Evolutionary conservation across 1,284 basidiomycete genomes (phyloP), one percentile per base, ranked within the genome.

Genomic region (Leccinum idahoense): DNA sequence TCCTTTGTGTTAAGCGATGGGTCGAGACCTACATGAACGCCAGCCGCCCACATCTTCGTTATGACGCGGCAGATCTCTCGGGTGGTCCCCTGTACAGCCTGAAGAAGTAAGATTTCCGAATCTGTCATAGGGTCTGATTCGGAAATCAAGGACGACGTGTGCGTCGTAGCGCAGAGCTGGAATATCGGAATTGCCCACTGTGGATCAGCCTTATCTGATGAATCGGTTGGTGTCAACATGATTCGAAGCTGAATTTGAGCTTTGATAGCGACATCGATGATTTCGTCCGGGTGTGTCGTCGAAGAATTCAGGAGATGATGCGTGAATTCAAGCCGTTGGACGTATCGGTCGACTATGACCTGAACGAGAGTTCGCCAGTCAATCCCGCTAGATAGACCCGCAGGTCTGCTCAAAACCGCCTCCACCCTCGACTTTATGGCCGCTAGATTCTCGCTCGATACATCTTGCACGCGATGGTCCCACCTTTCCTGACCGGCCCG

Each of bases 1-100:
- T 59, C 60, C n/a, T 60, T 61, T 4, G 55, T 46, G 23, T 64
- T 63, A 5, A 66, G 56, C 7, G 10, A 18, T 0, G 12, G 6
- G 29, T 75, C 75, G 5, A 80, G 41, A n/a, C 80, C 73, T 7
- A 71, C 62, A 49, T 68, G 68, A 37, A 80, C 71, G 26, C 77
- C 76, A 44, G 75, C 66, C 4, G 73, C 74, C 81, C 82, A 85
- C 66, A 83, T 72, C 37, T 70, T 73, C 2, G 77, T 78, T 55
- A 80, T 57, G 6, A 80, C 75, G 0, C 80, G 74, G 63, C 83
- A 85, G 23, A 84, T 81, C 68, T 84, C 81, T 29, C 68, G 74
- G 1, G 63, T 72, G 0, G 77, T 78, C 2, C 70, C 76, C 57
- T 76, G 74, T 8, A 79, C 64, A 2, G 79, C 71, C 7, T 58